phyloP scores from a whole-genome alignment of 352 stramenopile species.

The Stramenopiles sp. region DNA sequence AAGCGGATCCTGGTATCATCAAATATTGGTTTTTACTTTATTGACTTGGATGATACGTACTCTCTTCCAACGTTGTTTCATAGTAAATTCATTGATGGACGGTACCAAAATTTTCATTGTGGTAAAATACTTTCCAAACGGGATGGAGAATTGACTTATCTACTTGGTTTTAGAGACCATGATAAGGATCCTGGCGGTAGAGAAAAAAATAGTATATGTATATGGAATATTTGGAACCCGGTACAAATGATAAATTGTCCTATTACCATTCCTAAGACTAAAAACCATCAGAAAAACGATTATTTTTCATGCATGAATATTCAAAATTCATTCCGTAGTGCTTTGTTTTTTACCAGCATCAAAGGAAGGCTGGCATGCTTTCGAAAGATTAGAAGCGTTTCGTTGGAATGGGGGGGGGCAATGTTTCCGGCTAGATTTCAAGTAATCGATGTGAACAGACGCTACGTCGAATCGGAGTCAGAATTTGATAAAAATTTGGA shows the following conservation, averaged over 20 bases:
- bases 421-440: constrained; percentile 5
- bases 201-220: not conserved
- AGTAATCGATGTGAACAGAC: not conserved
- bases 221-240: not conserved
- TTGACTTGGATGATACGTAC: too few species aligned
- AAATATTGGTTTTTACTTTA: too few species aligned
- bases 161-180: too few species aligned
- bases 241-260: not conserved
- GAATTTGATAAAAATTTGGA: constrained; percentile 6
- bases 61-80: too few species aligned
- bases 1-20: too few species aligned
- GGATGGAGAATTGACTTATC: too few species aligned
- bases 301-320: not conserved
- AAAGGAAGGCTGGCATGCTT: not conserved
- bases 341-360: not conserved
- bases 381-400: not conserved
- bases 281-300: not conserved
- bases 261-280: not conserved
- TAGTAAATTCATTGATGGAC: too few species aligned
- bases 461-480: not conserved
- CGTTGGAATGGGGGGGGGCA: not conserved
- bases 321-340: not conserved
- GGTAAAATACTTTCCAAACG: too few species aligned
- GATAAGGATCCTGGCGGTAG: too few species aligned
- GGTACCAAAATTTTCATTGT: too few species aligned